Evolutionary conservation across 139 green algal species (phyloP).

Genomic region (Chlorella ohadii): DNA sequence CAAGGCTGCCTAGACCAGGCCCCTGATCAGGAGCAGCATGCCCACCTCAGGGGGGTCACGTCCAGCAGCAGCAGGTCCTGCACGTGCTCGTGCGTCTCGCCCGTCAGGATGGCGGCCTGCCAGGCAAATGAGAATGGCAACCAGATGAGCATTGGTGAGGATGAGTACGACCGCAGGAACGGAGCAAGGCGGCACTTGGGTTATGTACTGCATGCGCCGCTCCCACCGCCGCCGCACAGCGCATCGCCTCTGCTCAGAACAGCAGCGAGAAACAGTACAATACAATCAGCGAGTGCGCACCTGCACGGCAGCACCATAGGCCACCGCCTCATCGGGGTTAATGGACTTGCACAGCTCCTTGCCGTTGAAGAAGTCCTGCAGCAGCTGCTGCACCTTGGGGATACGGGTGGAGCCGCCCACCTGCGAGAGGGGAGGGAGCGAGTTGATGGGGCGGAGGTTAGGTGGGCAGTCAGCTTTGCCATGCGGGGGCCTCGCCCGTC

Average conservation of each 20-base stretch:
- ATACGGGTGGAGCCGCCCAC: constrained; percentile 97
- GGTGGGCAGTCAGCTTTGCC: no score
- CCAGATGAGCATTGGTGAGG: no score
- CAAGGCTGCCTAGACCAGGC: no score
- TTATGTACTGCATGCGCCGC: no score
- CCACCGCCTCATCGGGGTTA: constrained; percentile 99
- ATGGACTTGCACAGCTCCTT: constrained; percentile 99
- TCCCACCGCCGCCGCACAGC: no score
- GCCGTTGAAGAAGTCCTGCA: constrained; percentile 99
- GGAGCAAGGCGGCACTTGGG: no score
- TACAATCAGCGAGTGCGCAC: constrained; percentile 9
- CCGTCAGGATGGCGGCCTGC: constrained; percentile 96
- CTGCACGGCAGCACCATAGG: constrained; percentile 96
- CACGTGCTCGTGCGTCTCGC: constrained; percentile 94
- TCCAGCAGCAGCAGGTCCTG: constrained; percentile 99
- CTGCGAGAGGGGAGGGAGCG: background rate
- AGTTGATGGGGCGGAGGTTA: no score
- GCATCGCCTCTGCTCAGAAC: no score
- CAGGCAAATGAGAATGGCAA: no score
- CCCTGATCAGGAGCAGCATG: background rate
- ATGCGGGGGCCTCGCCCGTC: no score
- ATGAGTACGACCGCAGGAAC: no score
- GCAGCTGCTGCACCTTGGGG: constrained; percentile 97
- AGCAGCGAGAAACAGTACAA: no score
- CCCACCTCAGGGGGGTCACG: constrained; percentile 84